Evolutionary conservation across 2,329 filamentous ascomycete species (phyloP), one percentile per base, ranked within the genome.

Genomic region (Zymoseptoria tritici): DNA sequence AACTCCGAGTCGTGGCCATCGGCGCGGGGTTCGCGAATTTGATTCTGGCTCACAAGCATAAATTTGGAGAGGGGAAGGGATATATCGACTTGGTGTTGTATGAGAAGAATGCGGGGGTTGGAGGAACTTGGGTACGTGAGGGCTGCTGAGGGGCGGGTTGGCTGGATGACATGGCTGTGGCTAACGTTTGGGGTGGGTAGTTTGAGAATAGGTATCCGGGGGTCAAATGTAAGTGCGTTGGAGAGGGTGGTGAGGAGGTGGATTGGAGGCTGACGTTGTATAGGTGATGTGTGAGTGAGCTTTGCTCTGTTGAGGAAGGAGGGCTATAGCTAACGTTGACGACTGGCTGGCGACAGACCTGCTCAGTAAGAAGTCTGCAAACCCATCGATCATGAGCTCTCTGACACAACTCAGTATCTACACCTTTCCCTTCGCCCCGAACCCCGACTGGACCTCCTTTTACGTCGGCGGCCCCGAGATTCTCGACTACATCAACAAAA

Each of bases 361-460:
- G 29, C 29, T 31, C 29, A 36, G 8, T 16, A 36, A 36, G 31
- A 36, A 16, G 2, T 5, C 11, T 13, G 36, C 16, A 42, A 16
- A 13, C 36, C 9, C 11, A 13, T 42, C 36, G 36, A 16, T 16
- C 36, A 4, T 16, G 4, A 5, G 1, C 16, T 4, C 9, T 42
- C 36, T 9, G 3, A 42, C 36, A 13, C 42, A 62, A 9, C 7
- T 1, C 36, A 16, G 36, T 42, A 54, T 58, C 20, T 61, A 61
- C 31, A 49, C 50, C 1, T 61, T 61, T 2, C 55, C 59, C 6
- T 61, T 61, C 36, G 59, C 74, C 76, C 75, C 76, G 1, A 78
- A 78, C 21, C 75, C 76, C 0, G 68, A 74, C 49, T 79, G 76
- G 76, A 73, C 71, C 0, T 68, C 73, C 9, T 75, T 76, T n/a